Base-by-base conservation (phyloP, 2,329 filamentous ascomycete genomes). In the Ophiostoma sp. region DNA sequence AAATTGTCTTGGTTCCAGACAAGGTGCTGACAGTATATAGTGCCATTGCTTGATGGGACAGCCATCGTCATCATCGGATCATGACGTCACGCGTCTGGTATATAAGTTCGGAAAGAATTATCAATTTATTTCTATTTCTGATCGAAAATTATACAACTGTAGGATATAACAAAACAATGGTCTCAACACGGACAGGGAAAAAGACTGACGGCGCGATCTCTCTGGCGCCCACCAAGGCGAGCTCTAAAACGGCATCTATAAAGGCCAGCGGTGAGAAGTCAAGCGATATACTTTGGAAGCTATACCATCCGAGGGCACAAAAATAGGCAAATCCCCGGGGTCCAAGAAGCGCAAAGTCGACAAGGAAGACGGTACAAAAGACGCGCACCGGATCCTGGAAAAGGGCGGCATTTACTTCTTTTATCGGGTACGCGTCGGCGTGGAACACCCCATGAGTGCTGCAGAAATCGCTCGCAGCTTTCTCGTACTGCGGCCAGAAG, bases 361-460 rank as follows among this genome's bases (percentile, higher is more conserved):
- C 15, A 67, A 66, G 1, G 65, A 33, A 4, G 57, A 66, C 31
- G 41, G 35, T 20, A 11, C 27, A 1, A 17, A 67, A 48, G 33
- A 52, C 4, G 80, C 83, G 0, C 82, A 84, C 0, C 84, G 75
- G 67, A 87, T 96, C 33, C 83, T 96, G 2, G 93, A 97, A 76
- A 96, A 95, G 76, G 93, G 93, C 3, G 86, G 95, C 75, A 89
- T 97, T 74, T 96, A 96, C 82, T 96, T 96, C 84, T 96, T 96
- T 82, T 90, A 90, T 75, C 89, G 93, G 23, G 88, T 88, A 8
- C 89, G 92, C 15, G 91, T 97, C 52, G 87, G 87, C 68, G 84
- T 91, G 35, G 86, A 92, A 4, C 84, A 91, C 7, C 89, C 92
- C 0, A 84, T 89, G 23, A 84, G 85, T 65, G 83, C 94, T 0